Evolutionary conservation across 108 stramenopile species (phyloP).

Genomic region (Skeletonema costatum): DNA sequence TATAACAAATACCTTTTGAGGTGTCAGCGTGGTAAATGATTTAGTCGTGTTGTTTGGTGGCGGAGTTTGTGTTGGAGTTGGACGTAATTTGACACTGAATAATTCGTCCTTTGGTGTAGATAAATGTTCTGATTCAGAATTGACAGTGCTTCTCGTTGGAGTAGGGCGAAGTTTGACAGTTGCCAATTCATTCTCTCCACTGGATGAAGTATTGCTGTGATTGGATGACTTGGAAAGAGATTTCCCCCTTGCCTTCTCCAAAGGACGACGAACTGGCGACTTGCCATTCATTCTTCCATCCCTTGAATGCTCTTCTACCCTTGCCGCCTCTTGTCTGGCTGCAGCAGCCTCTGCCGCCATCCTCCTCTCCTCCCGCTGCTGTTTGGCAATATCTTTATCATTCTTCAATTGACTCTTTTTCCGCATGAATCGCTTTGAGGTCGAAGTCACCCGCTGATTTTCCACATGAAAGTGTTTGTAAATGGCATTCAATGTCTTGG

Average conservation of each 20-base stretch:
- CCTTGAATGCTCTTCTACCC: background rate
- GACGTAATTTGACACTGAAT: background rate
- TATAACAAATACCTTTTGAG: background rate
- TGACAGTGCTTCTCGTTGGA: background rate
- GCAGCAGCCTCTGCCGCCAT: background rate
- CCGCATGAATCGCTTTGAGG: constrained; percentile 21
- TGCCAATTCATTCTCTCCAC: background rate
- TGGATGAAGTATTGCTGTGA: background rate
- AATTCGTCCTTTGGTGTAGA: background rate
- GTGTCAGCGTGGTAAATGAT: background rate
- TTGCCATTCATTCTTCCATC: too few relatives aligned
- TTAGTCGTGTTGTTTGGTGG: background rate
- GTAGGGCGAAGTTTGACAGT: background rate
- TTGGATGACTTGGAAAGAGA: background rate
- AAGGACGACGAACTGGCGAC: background rate
- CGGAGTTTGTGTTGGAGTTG: background rate
- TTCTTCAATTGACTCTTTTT: constrained; percentile 39
- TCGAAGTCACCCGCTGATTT: background rate
- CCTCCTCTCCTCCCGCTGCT: constrained; percentile 6
- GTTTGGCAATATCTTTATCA: constrained; percentile 32
- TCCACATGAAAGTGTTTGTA: constrained; percentile 30
- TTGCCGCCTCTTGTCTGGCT: background rate
- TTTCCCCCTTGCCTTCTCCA: background rate
- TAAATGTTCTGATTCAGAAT: background rate
- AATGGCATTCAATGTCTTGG: constrained; percentile 25